A percentile compares a stretch with the other conserved stretches of the same genome.
phyloP scores from a whole-genome alignment of 805 yeast species.

The Peterozyma toletana region DNA sequence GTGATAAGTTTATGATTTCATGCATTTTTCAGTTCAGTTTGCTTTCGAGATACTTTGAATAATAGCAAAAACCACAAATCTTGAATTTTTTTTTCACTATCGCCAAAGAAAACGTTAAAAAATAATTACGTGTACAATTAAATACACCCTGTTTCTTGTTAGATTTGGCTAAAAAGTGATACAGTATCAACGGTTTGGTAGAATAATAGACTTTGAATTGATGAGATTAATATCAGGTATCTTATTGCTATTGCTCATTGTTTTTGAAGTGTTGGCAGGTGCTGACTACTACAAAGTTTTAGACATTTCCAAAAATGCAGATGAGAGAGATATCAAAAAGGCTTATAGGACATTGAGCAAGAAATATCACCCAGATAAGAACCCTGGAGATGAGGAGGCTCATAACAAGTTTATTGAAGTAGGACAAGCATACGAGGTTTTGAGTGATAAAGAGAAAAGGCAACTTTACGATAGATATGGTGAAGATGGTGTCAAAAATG shows the following conservation, averaged over 20 bases:
- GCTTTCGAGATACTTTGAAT: too few relatives aligned
- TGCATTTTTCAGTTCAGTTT: conserved; percentile 35
- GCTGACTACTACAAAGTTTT: conserved; percentile 40
- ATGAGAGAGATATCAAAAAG: conserved; percentile 73
- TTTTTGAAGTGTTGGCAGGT: conserved; percentile 21
- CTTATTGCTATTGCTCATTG: conserved; percentile 2
- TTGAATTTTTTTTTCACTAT: neutral
- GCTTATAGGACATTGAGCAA: conserved; percentile 80
- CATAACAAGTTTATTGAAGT: conserved; percentile 82
- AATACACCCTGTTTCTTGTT: too few relatives aligned
- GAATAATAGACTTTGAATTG: too few relatives aligned
- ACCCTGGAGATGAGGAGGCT: conserved; percentile 74
- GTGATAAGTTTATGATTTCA: conserved; percentile 66
- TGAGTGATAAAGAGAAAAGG: conserved; percentile 65
- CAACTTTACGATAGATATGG: conserved; percentile 71
- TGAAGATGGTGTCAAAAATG: conserved; percentile 60
- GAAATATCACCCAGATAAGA: conserved; percentile 93
- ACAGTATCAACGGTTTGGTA: too few relatives aligned
- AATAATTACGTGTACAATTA: too few relatives aligned
- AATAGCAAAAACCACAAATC: too few relatives aligned
- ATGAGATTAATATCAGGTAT: neutral
- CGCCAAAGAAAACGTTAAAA: neutral
- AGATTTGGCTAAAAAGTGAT: too few relatives aligned
- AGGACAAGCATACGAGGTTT: conserved; percentile 88
- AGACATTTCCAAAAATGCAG: conserved; percentile 63